Base-by-base conservation (phyloP, 2,329 filamentous ascomycete species). In the Colletotrichum noveboracense region DNA sequence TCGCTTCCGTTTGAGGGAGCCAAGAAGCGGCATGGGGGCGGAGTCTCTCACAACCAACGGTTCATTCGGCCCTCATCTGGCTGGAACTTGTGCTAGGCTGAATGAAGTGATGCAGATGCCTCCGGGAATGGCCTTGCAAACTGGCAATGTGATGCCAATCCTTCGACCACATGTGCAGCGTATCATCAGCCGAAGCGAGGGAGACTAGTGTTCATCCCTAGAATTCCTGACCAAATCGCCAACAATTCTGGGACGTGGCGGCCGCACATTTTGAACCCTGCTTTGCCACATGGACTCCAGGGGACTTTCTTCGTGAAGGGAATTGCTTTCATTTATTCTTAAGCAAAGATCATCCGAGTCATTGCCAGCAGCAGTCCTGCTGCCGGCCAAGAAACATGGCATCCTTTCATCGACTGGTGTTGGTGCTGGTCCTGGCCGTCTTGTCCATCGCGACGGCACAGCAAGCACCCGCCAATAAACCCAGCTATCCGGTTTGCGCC, bases 401-500 rank as follows among this genome's bases (percentile, higher is more conserved):
- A 36, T 72, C 69, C 36, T 55, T 71, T 38, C 38, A 26, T 38
- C 72, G 61, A 24, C 61, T 75, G 16, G 52, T 48, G 69, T 52
- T 67, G 55, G 61, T 52, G 38, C 28, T 72, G 61, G 61, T 60
- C 61, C 38, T 75, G 66, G 72, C 69, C 62, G 24, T 71, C 28
- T 16, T 72, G 28, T 18, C 24, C 30, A 62, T 43, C 69, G 69
- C 55, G 28, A n/a, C 7, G 69, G 72, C 69, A 62, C 72, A 72
- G 61, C 52, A 72, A 1, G 43, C 30, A 7, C 3, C 72, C 12
- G n/a, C 55, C 10, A 34, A 21, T 55, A 75, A 66, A 7, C 72
- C 69, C 12, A 62, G 30, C 38, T 79, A 76, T 30, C 77, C 77
- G 12, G 56, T 43, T 6, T 79, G 78, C 43, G 77, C 78, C 30